Percentiles rank a stretch among this genome's conserved stretches.
Evolutionary conservation across 768 basidiomycete species (phyloP).

Genomic region (Hydnomerulius pinastri): DNA sequence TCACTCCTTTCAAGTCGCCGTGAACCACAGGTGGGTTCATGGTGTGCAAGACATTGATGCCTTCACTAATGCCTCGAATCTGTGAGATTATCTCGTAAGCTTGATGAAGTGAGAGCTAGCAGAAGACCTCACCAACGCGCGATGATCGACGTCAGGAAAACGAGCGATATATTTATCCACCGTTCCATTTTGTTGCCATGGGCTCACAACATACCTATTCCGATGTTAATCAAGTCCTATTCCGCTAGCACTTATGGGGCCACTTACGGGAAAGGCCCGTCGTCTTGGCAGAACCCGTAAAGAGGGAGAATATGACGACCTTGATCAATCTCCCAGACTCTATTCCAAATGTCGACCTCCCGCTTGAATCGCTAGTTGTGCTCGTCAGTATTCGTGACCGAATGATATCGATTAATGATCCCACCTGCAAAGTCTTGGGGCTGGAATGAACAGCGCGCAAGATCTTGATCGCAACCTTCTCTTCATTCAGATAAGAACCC

Average conservation of each 20-base stretch:
- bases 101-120: neutral
- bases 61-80: conserved; percentile 49
- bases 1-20: conserved; percentile 54
- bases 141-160: conserved; percentile 44
- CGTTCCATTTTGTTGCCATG: conserved; percentile 56
- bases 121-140: conserved; percentile 36
- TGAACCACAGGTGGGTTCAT: conserved; percentile 55
- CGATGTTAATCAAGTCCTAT: conserved; percentile 1
- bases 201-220: conserved; percentile 56
- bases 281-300: conserved; percentile 56
- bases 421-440: conserved; percentile 45
- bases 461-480: conserved; percentile 60
- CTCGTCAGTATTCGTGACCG: conserved; percentile 3
- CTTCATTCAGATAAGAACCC: conserved; percentile 52
- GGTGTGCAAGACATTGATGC: conserved; percentile 49
- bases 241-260: neutral
- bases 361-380: conserved; percentile 48
- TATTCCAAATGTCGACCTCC: conserved; percentile 56
- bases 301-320: conserved; percentile 58
- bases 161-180: conserved; percentile 48
- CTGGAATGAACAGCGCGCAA: conserved; percentile 52
- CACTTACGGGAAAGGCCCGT: conserved; percentile 57
- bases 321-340: conserved; percentile 52
- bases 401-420: conserved; percentile 5
- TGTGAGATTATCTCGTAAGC: conserved; percentile 19